phyloP scores from a whole-genome alignment of 2,329 filamentous ascomycete genomes.

The Fusarium sororula region DNA sequence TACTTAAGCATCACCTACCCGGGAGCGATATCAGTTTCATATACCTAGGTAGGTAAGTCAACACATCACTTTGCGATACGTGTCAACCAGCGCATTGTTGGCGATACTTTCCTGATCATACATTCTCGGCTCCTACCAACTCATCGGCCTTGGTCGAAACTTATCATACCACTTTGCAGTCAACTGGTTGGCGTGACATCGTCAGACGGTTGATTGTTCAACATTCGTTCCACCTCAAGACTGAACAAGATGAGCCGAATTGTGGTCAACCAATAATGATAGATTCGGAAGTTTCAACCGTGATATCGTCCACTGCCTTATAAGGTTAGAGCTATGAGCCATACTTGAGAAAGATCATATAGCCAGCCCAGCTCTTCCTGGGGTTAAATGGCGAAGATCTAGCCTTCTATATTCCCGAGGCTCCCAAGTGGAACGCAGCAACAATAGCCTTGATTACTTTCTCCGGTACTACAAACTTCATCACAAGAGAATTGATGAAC shows the following conservation, averaged over 20 bases:
- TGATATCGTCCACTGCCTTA: neutral
- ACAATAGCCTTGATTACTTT: neutral
- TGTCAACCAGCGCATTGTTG: neutral
- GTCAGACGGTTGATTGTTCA: too few relatives aligned
- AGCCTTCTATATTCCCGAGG: neutral
- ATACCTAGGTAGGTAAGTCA: too few relatives aligned
- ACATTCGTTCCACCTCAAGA: neutral
- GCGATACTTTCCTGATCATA: neutral
- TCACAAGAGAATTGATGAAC: neutral
- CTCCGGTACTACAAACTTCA: neutral
- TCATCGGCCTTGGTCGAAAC: neutral
- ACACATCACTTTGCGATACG: neutral
- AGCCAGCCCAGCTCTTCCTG: neutral
- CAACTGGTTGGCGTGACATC: too few relatives aligned
- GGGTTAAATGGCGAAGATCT: constrained; percentile 11
- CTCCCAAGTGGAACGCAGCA: constrained; percentile 2
- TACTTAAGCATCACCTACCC: neutral
- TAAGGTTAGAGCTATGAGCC: neutral
- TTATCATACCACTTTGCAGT: neutral
- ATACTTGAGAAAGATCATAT: neutral
- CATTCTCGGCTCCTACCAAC: neutral
- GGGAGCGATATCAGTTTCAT: neutral
- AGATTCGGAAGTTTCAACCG: neutral
- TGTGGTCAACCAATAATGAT: neutral
- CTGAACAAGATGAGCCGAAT: neutral